Conservation (phyloP, 2,329 filamentous ascomycete species). For the Penicillium sumatraense region DNA sequence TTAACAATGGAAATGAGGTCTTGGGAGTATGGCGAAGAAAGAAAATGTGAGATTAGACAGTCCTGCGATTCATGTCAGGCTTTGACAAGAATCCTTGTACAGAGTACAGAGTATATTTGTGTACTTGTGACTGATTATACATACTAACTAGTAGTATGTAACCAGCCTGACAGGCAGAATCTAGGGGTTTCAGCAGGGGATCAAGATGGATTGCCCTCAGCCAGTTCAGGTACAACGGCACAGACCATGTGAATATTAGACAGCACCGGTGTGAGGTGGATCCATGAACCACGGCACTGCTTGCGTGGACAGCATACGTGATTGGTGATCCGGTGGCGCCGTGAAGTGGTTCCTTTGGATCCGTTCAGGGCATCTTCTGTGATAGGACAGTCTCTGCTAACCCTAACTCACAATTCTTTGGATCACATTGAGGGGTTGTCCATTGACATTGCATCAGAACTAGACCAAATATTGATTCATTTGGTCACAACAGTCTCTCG, state of each 20-base stretch:
- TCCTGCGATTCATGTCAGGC: not conserved
- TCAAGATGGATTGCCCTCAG: not conserved
- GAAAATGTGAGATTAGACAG: not conserved
- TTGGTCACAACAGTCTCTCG: not conserved
- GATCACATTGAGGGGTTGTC: not conserved
- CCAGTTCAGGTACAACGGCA: not conserved
- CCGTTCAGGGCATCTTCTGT: slow-evolving; percentile 6
- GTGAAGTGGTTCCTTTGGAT: not conserved
- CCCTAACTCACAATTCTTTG: not conserved
- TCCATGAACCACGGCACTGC: slow-evolving; percentile 5
- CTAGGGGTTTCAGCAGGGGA: not conserved
- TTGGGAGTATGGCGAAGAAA: not conserved
- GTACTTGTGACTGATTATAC: no score
- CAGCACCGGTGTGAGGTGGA: slow-evolving; percentile 7
- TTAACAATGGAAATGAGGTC: not conserved
- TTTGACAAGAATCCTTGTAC: not conserved
- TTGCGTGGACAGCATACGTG: slow-evolving; percentile 3
- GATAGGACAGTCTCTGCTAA: not conserved
- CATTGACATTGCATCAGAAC: not conserved
- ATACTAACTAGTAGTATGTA: not conserved
- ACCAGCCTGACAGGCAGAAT: not conserved
- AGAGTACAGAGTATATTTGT: no score
- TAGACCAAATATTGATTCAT: not conserved
- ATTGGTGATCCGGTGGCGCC: slow-evolving; percentile 11
- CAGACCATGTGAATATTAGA: slow-evolving; percentile 3